Conservation (phyloP, 164 flowering plant genomes). For the Kalanchoe fedtschenkoi region DNA sequence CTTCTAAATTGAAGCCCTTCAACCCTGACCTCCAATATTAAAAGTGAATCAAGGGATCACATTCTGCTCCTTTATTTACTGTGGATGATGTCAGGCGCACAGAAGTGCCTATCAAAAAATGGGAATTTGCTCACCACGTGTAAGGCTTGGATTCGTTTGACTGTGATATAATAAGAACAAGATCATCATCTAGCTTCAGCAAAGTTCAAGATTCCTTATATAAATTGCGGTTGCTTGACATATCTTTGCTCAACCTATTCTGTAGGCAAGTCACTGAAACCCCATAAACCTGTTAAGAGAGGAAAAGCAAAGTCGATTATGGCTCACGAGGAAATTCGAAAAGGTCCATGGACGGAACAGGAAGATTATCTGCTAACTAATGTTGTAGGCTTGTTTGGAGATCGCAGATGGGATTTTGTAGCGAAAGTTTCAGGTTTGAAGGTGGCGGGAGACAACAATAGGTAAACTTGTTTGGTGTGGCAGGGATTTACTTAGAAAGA, state of each 20-base stretch:
- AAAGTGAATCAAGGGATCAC: constrained; percentile 20
- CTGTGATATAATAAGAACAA: constrained; percentile 12
- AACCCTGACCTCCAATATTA: no score
- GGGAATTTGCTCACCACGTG: constrained; percentile 21
- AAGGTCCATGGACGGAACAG: constrained; percentile 96
- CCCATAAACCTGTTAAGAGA: background rate
- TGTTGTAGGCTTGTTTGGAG: constrained; percentile 77
- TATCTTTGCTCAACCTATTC: constrained; percentile 8
- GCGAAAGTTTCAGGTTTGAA: constrained; percentile 99
- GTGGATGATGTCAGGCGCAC: constrained; percentile 30
- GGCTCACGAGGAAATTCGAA: constrained; percentile 53
- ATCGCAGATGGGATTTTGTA: constrained; percentile 94
- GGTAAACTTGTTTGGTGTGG: constrained; percentile 45
- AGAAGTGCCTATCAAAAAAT: constrained; percentile 14
- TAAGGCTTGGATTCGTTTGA: constrained; percentile 18
- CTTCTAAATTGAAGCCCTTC: no score
- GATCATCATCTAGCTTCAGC: background rate
- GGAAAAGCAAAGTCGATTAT: constrained; percentile 14
- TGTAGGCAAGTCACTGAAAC: constrained; percentile 6
- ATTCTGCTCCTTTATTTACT: constrained; percentile 14
- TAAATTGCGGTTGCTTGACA: constrained; percentile 13
- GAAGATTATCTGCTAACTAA: constrained; percentile 72
- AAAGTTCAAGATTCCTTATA: constrained; percentile 7
- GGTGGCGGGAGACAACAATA: constrained; percentile 83
- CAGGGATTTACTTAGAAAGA: constrained; percentile 17